phyloP scores from a whole-genome alignment of 2,329 filamentous ascomycete species.

The Chaetomiaceae sp. region DNA sequence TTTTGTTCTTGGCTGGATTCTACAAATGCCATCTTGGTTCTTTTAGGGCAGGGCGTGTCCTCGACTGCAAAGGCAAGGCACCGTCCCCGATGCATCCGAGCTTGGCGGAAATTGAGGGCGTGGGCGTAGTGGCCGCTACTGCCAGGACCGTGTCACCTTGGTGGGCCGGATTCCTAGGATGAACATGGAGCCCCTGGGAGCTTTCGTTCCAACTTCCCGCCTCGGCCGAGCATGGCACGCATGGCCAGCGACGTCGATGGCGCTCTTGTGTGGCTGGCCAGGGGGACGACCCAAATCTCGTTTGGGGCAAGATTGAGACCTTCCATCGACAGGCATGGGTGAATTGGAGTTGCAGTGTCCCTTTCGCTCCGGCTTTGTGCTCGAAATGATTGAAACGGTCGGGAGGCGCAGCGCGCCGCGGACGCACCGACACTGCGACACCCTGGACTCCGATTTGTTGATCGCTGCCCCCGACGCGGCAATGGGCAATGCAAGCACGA shows the following conservation, averaged over 20 bases:
- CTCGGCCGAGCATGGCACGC: conserved; percentile 10
- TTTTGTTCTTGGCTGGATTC: too few relatives aligned
- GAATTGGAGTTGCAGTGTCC: too few relatives aligned
- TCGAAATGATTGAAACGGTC: background rate
- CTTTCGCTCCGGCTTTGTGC: too few relatives aligned
- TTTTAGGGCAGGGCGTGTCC: too few relatives aligned
- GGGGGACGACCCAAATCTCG: conserved; percentile 8
- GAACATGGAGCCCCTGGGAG: conserved; percentile 8
- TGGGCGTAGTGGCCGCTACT: conserved; percentile 9
- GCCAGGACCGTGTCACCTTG: conserved; percentile 9
- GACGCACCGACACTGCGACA: background rate
- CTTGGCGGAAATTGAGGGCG: conserved; percentile 18
- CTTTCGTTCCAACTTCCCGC: conserved; percentile 16
- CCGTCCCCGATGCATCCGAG: conserved; percentile 1
- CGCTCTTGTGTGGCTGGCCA: conserved; percentile 11
- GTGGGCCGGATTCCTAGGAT: conserved; percentile 9
- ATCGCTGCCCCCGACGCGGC: background rate
- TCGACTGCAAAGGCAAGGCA: too few relatives aligned
- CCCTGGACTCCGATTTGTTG: background rate
- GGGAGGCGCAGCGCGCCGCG: conserved; percentile 1
- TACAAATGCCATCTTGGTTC: too few relatives aligned
- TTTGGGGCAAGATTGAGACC: background rate
- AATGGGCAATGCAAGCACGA: too few relatives aligned
- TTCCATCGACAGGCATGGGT: background rate
- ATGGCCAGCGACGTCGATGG: conserved; percentile 16